Conservation (phyloP, 495 filamentous ascomycete genomes). For the Umbilicaria muhlenbergii region DNA sequence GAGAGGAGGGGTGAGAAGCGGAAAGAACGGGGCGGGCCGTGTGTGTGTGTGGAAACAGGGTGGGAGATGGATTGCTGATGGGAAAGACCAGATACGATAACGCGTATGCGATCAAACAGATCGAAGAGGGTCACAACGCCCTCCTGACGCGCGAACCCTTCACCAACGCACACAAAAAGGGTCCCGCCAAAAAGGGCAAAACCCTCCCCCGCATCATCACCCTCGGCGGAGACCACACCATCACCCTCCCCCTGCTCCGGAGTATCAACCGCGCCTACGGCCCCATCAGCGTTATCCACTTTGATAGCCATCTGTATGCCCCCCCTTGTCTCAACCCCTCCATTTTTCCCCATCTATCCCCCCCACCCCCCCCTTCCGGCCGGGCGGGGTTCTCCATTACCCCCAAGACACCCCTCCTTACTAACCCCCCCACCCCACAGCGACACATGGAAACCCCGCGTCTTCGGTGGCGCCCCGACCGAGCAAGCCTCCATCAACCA, state of each 20-base stretch:
- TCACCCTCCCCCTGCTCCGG: slow-evolving; percentile 45
- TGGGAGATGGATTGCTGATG: too few relatives aligned
- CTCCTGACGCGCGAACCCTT: slow-evolving; percentile 35
- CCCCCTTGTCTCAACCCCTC: not conserved
- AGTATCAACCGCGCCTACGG: slow-evolving; percentile 54
- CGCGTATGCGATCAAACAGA: slow-evolving; percentile 55
- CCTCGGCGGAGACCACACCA: slow-evolving; percentile 51
- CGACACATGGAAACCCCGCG: slow-evolving; percentile 52
- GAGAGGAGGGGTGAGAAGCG: too few relatives aligned
- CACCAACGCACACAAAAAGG: slow-evolving; percentile 28
- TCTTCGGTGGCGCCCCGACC: slow-evolving; percentile 51
- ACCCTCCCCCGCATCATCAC: slow-evolving; percentile 50
- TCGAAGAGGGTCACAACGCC: slow-evolving; percentile 47
- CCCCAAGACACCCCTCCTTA: too few relatives aligned
- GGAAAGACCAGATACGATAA: slow-evolving; percentile 39
- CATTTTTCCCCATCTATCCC: too few relatives aligned
- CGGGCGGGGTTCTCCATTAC: too few relatives aligned
- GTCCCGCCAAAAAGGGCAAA: slow-evolving; percentile 37
- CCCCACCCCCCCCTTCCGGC: too few relatives aligned
- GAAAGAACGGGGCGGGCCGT: too few relatives aligned
- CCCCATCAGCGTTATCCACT: slow-evolving; percentile 53
- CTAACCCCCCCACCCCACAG: slow-evolving; percentile 10
- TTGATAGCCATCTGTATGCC: slow-evolving; percentile 49
- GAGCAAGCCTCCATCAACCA: slow-evolving; percentile 62
- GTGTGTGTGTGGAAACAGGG: too few relatives aligned